Conservation (phyloP, 768 basidiomycete species). For the Russula abietina region DNA sequence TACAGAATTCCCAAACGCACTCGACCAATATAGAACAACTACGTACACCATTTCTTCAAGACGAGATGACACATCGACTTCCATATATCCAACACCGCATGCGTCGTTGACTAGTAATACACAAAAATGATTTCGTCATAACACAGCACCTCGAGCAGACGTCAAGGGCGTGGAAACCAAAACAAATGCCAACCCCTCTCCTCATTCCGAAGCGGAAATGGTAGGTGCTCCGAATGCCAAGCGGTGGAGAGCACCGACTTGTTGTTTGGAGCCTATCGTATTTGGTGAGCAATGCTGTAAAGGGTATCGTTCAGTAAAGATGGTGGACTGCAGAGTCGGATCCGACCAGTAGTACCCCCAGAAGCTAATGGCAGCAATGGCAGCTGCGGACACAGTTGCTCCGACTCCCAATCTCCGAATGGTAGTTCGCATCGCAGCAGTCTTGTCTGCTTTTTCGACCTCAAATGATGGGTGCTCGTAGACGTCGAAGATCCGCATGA, state of each 20-base stretch:
- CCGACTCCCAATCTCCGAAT: constrained; percentile 22
- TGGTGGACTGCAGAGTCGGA: constrained; percentile 14
- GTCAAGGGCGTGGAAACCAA: not conserved
- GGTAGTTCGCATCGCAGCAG: not conserved
- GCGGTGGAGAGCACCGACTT: not conserved
- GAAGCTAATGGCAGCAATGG: constrained; percentile 18
- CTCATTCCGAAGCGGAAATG: not conserved
- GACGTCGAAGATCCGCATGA: constrained; percentile 23
- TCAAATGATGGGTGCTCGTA: constrained; percentile 27
- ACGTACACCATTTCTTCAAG: not conserved
- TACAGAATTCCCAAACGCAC: not conserved
- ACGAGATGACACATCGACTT: not conserved
- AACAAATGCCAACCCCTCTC: not conserved
- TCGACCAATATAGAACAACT: not conserved
- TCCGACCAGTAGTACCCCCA: constrained; percentile 24
- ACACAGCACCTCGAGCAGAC: not conserved
- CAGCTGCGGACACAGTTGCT: constrained; percentile 11
- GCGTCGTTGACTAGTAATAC: constrained; percentile 7
- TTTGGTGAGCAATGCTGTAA: not conserved
- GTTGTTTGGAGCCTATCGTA: constrained; percentile 1
- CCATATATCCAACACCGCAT: not conserved
- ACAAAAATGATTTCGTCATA: constrained; percentile 1
- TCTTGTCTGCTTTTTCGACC: constrained; percentile 11
- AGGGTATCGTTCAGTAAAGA: not conserved
- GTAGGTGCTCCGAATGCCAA: not conserved